Evolutionary conservation across 2,329 filamentous ascomycete genomes (phyloP).

Genomic region (Gaeumannomyces tritici): DNA sequence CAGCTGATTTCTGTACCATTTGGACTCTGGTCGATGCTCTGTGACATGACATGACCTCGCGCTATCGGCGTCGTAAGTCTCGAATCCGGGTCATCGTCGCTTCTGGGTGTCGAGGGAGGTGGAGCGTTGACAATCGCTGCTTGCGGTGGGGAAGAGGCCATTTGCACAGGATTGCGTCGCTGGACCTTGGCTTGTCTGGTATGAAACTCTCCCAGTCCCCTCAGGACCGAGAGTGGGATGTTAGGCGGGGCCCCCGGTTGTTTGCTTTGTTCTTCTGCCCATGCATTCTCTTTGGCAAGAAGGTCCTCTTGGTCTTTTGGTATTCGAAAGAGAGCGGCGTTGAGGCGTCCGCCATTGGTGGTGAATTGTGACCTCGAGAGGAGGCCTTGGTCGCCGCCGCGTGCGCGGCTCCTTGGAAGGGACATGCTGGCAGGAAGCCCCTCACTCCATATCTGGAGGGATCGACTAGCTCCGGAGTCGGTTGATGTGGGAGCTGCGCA

Average conservation of each 20-base stretch:
- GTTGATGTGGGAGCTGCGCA: background rate
- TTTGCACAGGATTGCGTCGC: background rate
- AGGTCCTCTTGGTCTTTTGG: slow-evolving; percentile 28
- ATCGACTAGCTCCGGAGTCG: too few relatives aligned
- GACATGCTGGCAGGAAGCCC: background rate
- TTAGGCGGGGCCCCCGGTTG: slow-evolving; percentile 16
- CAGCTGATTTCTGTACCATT: background rate
- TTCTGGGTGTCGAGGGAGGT: background rate
- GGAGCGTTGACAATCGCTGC: background rate
- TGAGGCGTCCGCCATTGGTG: slow-evolving; percentile 6
- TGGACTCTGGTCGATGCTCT: background rate
- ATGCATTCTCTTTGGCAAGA: slow-evolving; percentile 24
- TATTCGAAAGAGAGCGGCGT: slow-evolving; percentile 19
- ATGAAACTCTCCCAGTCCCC: slow-evolving; percentile 17
- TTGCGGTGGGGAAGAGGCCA: background rate
- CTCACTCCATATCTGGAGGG: background rate
- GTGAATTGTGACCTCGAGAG: background rate
- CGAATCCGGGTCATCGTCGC: background rate
- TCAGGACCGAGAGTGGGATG: slow-evolving; percentile 25
- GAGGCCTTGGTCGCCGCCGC: background rate
- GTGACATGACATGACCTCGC: background rate
- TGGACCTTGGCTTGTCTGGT: background rate
- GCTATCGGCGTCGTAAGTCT: background rate
- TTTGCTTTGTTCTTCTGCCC: slow-evolving; percentile 20
- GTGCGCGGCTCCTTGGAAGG: background rate